These are phyloP conservation scores for Blastocystis sp. DNA, from an alignment of 352 stramenopile genomes.

Conservation along the genomic window DNA sequence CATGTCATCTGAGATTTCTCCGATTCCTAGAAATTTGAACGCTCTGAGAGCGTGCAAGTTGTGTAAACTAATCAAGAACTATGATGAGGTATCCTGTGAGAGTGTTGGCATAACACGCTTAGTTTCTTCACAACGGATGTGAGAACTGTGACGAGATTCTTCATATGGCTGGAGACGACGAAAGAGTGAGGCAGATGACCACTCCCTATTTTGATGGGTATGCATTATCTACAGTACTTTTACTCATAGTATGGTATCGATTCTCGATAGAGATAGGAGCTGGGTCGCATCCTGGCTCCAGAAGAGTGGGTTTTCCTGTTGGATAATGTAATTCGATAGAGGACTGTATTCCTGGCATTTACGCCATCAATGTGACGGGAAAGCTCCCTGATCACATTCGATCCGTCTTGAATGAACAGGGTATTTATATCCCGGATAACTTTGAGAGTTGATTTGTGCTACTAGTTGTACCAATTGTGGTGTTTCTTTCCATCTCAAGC, in stretches of 20 bases:
- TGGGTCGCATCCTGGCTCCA: slow-evolving; percentile 45
- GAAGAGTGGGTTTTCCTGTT: neutral
- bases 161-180: slow-evolving; percentile 41
- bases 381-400: slow-evolving; percentile 20
- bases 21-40: slow-evolving; percentile 23
- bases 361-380: slow-evolving; percentile 46
- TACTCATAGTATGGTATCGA: slow-evolving; percentile 18
- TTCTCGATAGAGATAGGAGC: slow-evolving; percentile 30
- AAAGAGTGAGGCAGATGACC: slow-evolving; percentile 12
- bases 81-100: neutral
- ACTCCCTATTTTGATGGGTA: slow-evolving; percentile 54
- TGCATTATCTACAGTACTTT: neutral
- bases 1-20: slow-evolving; percentile 35
- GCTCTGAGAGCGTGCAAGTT: slow-evolving; percentile 28
- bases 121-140: slow-evolving; percentile 50
- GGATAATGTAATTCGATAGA: neutral
- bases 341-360: neutral
- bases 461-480: neutral
- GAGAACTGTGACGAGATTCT: slow-evolving; percentile 49
- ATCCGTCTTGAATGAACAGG: neutral
- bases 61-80: slow-evolving; percentile 50
- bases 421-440: slow-evolving; percentile 42
- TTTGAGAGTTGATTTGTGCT: slow-evolving; percentile 2
- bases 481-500: no score
- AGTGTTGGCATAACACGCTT: neutral